Conservation (phyloP, 2,329 filamentous ascomycete genomes). For the Arthrobotrys megalospora region DNA sequence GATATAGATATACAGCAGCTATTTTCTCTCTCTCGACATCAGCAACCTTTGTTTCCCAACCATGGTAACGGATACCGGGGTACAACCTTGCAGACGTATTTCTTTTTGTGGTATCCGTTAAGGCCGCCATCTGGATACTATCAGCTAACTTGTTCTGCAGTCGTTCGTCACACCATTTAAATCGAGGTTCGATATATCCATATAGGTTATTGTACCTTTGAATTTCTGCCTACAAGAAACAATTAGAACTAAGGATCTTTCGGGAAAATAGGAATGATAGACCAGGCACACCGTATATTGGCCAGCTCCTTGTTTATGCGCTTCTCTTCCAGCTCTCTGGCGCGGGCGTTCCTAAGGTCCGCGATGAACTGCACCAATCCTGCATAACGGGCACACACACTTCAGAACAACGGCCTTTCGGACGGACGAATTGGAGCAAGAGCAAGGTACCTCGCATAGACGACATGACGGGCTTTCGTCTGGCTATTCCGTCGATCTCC, state of each 20-base stretch:
- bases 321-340: slow-evolving; percentile 97
- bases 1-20: slow-evolving; percentile 98
- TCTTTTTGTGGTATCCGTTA: slow-evolving; percentile 99
- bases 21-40: slow-evolving; percentile 44
- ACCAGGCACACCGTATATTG: slow-evolving; percentile 81
- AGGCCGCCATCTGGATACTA: slow-evolving; percentile 80
- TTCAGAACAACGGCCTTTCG: slow-evolving; percentile 29
- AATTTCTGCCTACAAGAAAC: slow-evolving; percentile 82
- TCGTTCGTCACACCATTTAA: slow-evolving; percentile 13
- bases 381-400: slow-evolving; percentile 57
- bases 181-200: neutral
- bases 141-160: slow-evolving; percentile 27
- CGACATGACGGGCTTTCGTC: slow-evolving; percentile 63
- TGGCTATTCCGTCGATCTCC: slow-evolving; percentile 29
- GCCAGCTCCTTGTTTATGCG: slow-evolving; percentile 99
- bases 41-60: slow-evolving; percentile 31
- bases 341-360: slow-evolving; percentile 92
- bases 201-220: slow-evolving; percentile 74
- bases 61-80: slow-evolving; percentile 37
- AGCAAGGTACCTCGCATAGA: slow-evolving; percentile 65
- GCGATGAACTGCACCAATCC: slow-evolving; percentile 98
- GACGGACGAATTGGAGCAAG: neutral
- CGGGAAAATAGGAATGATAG: neutral
- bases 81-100: slow-evolving; percentile 96
- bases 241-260: slow-evolving; percentile 61